A percentile compares a stretch with the other conserved stretches of the same genome.
phyloP scores from a whole-genome alignment of 2,329 filamentous ascomycete genomes.

The Sclerotinia trifoliorum region DNA sequence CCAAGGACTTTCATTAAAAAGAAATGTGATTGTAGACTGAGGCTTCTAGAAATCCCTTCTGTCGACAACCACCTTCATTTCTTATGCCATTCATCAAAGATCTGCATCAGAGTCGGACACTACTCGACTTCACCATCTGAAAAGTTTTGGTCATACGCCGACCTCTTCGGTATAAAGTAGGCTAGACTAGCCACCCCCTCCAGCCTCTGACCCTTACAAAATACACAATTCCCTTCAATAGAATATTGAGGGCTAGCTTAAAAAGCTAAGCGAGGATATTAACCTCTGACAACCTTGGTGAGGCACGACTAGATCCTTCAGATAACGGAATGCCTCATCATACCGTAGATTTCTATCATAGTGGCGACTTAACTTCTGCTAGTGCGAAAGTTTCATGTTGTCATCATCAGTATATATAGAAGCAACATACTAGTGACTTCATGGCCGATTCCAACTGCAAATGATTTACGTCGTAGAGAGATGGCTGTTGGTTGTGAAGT shows the following conservation, averaged over 20 bases:
- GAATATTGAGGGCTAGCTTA: neutral
- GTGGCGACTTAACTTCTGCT: neutral
- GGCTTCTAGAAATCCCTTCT: neutral
- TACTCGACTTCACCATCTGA: neutral
- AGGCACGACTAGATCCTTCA: neutral
- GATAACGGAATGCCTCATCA: neutral
- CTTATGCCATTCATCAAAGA: neutral
- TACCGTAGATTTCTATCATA: neutral
- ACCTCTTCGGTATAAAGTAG: neutral
- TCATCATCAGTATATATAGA: neutral
- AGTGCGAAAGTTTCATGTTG: no score
- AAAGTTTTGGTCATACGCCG: neutral
- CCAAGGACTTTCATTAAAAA: neutral
- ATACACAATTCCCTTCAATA: neutral
- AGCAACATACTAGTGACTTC: neutral
- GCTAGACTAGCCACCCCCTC: neutral
- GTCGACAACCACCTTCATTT: neutral
- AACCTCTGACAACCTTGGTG: neutral
- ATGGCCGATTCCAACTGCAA: neutral
- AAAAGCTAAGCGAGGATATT: neutral
- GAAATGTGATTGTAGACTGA: neutral
- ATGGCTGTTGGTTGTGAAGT: neutral
- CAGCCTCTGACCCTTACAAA: neutral
- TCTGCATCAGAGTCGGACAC: neutral
- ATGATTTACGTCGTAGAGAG: neutral